Conservation (phyloP, 106 monocot genomes). For the Dioscorea dumetorum region DNA sequence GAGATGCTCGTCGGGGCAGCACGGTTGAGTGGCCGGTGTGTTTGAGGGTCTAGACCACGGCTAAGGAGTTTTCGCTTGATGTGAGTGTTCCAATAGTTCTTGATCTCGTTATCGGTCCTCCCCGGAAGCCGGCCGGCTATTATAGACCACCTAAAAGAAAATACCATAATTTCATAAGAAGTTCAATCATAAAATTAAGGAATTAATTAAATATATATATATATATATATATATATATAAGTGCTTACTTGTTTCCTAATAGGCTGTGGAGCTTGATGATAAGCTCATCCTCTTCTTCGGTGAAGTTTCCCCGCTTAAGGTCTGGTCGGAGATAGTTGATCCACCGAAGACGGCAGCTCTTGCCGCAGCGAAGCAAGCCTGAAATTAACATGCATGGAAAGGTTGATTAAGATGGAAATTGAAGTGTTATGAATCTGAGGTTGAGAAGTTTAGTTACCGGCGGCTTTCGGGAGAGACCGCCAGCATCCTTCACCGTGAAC, state of each 20-base stretch:
- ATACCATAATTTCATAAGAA: no score
- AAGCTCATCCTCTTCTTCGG: conserved; percentile 38
- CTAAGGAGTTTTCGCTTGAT: conserved; percentile 67
- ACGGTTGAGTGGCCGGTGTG: conserved; percentile 30
- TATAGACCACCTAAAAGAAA: conserved; percentile 39
- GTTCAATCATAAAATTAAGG: no score
- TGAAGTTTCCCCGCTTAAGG: conserved; percentile 37
- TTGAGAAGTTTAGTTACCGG: conserved; percentile 22
- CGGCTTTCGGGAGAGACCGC: conserved; percentile 82
- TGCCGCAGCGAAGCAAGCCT: conserved; percentile 29
- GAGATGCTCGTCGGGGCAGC: no score
- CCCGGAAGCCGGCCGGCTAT: conserved; percentile 58
- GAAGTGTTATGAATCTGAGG: not conserved
- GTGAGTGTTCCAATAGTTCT: conserved; percentile 97
- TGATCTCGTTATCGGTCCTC: conserved; percentile 82
- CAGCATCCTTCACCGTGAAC: conserved; percentile 76
- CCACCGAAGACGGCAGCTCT: conserved; percentile 37
- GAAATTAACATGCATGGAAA: not conserved
- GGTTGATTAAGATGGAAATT: no score
- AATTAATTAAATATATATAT: no score
- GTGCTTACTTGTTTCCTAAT: conserved; percentile 25
- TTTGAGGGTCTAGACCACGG: conserved; percentile 57
- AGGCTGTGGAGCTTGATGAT: conserved; percentile 72
- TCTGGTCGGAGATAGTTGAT: conserved; percentile 35
- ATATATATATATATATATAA: not conserved